Percentiles rank a stretch among this genome's conserved stretches.
Conservation (phyloP, 208 protist genomes). For the Crithidia sp. region DNA sequence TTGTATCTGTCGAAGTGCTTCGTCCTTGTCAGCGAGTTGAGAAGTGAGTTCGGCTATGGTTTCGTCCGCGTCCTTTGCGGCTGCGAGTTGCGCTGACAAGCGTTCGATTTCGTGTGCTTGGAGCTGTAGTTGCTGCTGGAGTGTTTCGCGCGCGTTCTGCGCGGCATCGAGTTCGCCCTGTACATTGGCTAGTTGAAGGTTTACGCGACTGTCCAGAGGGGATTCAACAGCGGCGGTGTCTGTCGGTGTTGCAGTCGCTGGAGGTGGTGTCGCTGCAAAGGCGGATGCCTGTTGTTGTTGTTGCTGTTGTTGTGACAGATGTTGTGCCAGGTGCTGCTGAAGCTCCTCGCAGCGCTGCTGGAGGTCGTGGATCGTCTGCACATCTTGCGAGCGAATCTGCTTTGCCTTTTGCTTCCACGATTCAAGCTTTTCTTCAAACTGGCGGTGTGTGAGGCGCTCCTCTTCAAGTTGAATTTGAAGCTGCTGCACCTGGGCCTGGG, state of each 20-base stretch:
- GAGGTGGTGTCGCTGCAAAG: too few relatives aligned
- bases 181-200: conserved; percentile 6
- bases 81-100: neutral
- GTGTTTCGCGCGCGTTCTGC: neutral
- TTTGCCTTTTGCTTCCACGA: conserved; percentile 33
- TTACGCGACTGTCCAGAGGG: neutral
- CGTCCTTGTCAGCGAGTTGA: neutral
- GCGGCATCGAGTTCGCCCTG: conserved; percentile 15
- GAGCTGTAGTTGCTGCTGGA: neutral
- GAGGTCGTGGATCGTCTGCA: conserved; percentile 33
- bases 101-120: neutral
- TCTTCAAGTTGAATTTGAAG: conserved; percentile 34
- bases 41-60: too few relatives aligned
- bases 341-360: conserved; percentile 22
- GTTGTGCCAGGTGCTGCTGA: neutral
- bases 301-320: neutral
- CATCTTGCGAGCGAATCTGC: conserved; percentile 20
- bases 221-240: neutral
- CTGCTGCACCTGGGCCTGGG: conserved; percentile 6
- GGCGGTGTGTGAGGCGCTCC: conserved; percentile 11
- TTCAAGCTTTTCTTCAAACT: conserved; percentile 36
- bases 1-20: neutral
- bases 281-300: neutral
- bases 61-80: too few relatives aligned
- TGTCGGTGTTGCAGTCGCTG: neutral